Percentiles rank a stretch among this genome's conserved stretches.
Evolutionary conservation across 768 basidiomycete genomes (phyloP).

Genomic region (Termitomyces sp.): DNA sequence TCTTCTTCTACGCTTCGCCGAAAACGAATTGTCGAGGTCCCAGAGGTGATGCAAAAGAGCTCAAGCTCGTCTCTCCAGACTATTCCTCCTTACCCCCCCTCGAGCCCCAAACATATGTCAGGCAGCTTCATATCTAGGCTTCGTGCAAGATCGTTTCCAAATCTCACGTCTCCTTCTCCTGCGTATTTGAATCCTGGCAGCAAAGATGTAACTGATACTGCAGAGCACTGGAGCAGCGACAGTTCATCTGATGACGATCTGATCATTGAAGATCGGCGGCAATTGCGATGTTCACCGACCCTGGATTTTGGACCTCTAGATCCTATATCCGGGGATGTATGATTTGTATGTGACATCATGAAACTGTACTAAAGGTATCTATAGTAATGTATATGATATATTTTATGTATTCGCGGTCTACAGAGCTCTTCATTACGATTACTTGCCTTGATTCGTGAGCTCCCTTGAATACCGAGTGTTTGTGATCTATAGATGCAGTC

Average conservation of each 20-base stretch:
- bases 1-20: conserved; percentile 37
- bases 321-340: neutral
- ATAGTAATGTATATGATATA: neutral
- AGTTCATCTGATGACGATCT: conserved; percentile 48
- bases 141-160: conserved; percentile 38
- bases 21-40: conserved; percentile 41
- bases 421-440: neutral
- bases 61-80: neutral
- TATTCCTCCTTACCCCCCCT: neutral
- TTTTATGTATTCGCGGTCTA: neutral
- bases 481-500: neutral
- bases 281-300: conserved; percentile 7
- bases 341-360: neutral
- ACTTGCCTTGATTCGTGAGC: neutral
- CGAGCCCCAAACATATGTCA: conserved; percentile 13
- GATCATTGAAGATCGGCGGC: conserved; percentile 12
- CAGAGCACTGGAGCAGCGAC: conserved; percentile 53
- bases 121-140: conserved; percentile 36
- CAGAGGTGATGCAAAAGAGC: conserved; percentile 8
- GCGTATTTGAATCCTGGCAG: conserved; percentile 15
- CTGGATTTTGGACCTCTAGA: neutral
- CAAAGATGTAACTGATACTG: conserved; percentile 19
- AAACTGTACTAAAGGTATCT: neutral
- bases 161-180: conserved; percentile 30
- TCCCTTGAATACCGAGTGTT: neutral